Evolutionary conservation across 1,139 yeast species (phyloP).

Genomic region (Hyphopichia khmerensis): DNA sequence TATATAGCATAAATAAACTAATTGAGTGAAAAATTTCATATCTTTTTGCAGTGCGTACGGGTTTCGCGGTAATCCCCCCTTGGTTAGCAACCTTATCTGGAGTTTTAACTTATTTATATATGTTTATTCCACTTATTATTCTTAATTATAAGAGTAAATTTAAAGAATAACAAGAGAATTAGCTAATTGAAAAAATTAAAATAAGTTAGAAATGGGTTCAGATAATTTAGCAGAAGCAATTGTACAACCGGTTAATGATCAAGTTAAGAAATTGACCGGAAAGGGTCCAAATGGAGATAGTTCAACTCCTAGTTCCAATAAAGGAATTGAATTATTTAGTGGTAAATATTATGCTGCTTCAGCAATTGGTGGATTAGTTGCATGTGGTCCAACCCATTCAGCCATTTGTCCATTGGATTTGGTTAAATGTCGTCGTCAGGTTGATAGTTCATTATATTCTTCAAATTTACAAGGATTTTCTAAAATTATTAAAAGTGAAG

Average conservation of each 20-base stretch:
- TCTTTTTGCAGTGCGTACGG: neutral
- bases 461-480: slow-evolving; percentile 80
- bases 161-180: too few species aligned
- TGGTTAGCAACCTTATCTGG: neutral
- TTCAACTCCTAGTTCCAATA: slow-evolving; percentile 7
- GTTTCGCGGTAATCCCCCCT: neutral
- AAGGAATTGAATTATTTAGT: slow-evolving; percentile 53
- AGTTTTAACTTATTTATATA: neutral
- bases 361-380: slow-evolving; percentile 83
- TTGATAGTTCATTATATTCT: slow-evolving; percentile 65
- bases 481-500: slow-evolving; percentile 68
- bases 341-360: slow-evolving; percentile 79
- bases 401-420: slow-evolving; percentile 89
- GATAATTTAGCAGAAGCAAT: slow-evolving; percentile 24
- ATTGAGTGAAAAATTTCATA: too few species aligned
- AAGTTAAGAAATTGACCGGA: slow-evolving; percentile 18
- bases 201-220: neutral
- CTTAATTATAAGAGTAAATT: too few species aligned
- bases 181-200: too few species aligned
- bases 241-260: slow-evolving; percentile 33
- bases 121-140: too few species aligned
- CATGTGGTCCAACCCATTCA: slow-evolving; percentile 96
- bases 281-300: slow-evolving; percentile 11
- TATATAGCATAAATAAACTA: too few species aligned
- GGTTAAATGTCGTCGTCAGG: slow-evolving; percentile 91